Base-by-base conservation (phyloP, 805 yeast genomes). In the Spathaspora hagerdaliae region DNA sequence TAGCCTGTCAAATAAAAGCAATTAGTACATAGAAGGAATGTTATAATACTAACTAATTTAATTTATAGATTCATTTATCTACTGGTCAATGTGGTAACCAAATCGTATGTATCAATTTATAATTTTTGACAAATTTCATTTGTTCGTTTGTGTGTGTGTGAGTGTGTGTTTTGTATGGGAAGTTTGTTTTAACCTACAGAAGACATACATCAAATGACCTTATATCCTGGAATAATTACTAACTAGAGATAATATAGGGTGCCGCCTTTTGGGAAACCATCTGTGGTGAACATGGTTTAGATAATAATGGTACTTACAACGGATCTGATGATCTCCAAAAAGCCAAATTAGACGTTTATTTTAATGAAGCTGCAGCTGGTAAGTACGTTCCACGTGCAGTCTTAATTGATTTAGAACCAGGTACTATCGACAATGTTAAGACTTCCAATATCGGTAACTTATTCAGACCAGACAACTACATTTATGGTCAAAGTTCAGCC, bases 61-160 rank as follows among this genome's bases (percentile, higher is more conserved):
- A 45, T 44, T 43, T 50, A 38, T 67, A 84, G 94, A 88, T 91
- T 69, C 97, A 91, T 72, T 80, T 91, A 69, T 91, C 97, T 48
- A 85, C 96, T 47, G 98, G 98, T 71, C 98, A 91, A 77, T 90
- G 97, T 82, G 97, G 97, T 82, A 91, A 91, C 81, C 98, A 91
- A 75, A 89, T 91, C 57, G 88, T 80, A 73, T 59, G 84, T 78
- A 57, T 48, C 31, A 24, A 15, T 31, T 32, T 19, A 7, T 43
- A 27, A 13, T 10, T 29, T n/a, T 38, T 31, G 14, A 34, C 14
- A 32, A 32, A 15, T 11, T 15, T 38, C 15, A 11, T 19, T n/a
- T 33, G 12, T 40, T 8, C 26, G 7, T 13, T 34, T 32, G 38
- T 12, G 14, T 32, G 41, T 11, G 41, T 15, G 24, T 19, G 26